Evolutionary conservation across 305 asterid genomes (phyloP), one percentile per base, ranked within the genome.

Genomic region (Fraxinus latifolia): DNA sequence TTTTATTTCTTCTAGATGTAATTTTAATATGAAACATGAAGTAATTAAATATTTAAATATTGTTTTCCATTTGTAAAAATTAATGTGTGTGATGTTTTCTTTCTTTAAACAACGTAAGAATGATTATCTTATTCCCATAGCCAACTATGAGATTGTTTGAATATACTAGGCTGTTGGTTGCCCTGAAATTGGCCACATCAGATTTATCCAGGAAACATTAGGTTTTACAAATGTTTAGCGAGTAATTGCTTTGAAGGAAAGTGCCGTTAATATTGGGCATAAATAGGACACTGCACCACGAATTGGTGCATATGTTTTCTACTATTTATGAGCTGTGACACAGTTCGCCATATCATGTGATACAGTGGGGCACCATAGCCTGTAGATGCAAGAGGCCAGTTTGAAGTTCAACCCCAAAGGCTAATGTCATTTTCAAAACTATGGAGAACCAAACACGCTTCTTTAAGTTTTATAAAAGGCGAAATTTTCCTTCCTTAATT

Each of bases 31-130:
- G 34, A 27, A 67, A 23, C 5, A 12, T 25, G 37, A 32, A 79
- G 50, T 73, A 79, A 81, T 71, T 44, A 31, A 25, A 71, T 76
- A 5, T 73, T 78, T 58, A 55, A 58, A 74, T 73, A 12, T 4
- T 37, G 8, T 67, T 65, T 23, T 21, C 32, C 25, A 25, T 25
- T 9, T 65, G 78, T 72, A 17, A 34, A 42, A 73, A 53, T 55
- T 12, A 37, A 50, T 39, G 4, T 17, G 75, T 73, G 60, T 32
- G 21, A 72, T 75, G 44, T 39, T 74, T n/a, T 5, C 76, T 27
- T 3, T 36, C 71, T 81, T 83, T 42, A 42, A 42, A 81, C 37
- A 55, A 21, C 5, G 15, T 21, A 60, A 60, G 9, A 53, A 55
- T 74, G 65, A 27, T 21, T 53, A 23, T 80, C 72, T 70, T 82